These are phyloP conservation scores for Chlamydomonas reinhardtii DNA, from an alignment of 163 green algal species.

Conservation along the genomic window DNA sequence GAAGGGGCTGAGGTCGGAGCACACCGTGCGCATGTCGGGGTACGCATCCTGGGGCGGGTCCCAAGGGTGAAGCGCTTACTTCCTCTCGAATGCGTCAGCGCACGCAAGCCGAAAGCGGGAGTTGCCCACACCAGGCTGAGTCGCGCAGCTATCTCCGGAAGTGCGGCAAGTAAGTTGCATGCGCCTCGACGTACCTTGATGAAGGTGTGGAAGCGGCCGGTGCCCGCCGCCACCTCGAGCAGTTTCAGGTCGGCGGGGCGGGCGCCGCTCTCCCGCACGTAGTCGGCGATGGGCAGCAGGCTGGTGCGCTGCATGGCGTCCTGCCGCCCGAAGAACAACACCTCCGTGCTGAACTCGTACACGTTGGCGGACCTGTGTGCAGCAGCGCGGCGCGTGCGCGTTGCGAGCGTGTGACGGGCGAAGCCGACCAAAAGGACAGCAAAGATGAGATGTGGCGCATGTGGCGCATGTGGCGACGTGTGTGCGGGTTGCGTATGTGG, in stretches of 20 bases:
- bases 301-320: constrained; percentile 84
- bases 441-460: no score
- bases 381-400: neutral
- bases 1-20: constrained; percentile 89
- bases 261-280: constrained; percentile 33
- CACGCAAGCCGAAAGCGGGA: no score
- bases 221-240: constrained; percentile 91
- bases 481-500: neutral
- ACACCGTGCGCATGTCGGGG: constrained; percentile 73
- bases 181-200: constrained; percentile 71
- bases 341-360: constrained; percentile 92
- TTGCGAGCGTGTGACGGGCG: no score
- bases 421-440: no score
- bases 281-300: constrained; percentile 81
- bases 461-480: neutral
- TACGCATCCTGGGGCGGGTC: constrained; percentile 85
- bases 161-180: no score
- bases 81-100: no score
- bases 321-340: constrained; percentile 90
- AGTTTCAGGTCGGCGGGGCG: constrained; percentile 53
- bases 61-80: no score
- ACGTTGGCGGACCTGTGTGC: constrained; percentile 62
- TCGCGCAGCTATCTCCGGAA: no score
- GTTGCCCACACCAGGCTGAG: no score
- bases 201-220: constrained; percentile 92